These are phyloP conservation scores for Prasinococcaceae sp. DNA, from an alignment of 139 green algal genomes.

Conservation along the genomic window DNA sequence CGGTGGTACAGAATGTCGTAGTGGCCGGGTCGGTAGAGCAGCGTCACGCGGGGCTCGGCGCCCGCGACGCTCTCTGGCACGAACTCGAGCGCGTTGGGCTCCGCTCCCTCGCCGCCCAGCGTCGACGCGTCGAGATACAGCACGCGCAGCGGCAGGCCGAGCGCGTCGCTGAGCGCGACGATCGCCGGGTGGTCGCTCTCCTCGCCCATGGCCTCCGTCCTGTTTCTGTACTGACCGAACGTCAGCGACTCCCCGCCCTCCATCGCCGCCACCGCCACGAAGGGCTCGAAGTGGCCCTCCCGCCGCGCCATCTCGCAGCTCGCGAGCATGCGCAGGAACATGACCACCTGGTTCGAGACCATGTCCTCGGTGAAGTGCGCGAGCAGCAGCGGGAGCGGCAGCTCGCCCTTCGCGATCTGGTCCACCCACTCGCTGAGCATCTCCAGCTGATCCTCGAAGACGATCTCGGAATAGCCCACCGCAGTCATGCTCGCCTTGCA, in stretches of 20 bases:
- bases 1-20: slow-evolving; percentile 61
- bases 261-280: slow-evolving; percentile 60
- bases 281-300: slow-evolving; percentile 66
- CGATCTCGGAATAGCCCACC: slow-evolving; percentile 44
- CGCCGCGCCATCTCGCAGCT: slow-evolving; percentile 45
- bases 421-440: too few species aligned
- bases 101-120: background rate
- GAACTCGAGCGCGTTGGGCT: slow-evolving; percentile 47
- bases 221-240: slow-evolving; percentile 18
- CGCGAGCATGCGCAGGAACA: slow-evolving; percentile 63
- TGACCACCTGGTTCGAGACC: slow-evolving; percentile 51
- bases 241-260: slow-evolving; percentile 27
- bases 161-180: slow-evolving; percentile 72
- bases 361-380: background rate
- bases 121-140: slow-evolving; percentile 44
- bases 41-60: slow-evolving; percentile 26
- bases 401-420: too few species aligned
- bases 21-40: slow-evolving; percentile 61
- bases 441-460: slow-evolving; percentile 67
- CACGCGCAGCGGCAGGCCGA: slow-evolving; percentile 63
- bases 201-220: slow-evolving; percentile 67
- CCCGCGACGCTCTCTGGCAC: slow-evolving; percentile 24
- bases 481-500: slow-evolving; percentile 41
- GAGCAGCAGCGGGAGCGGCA: slow-evolving; percentile 15
- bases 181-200: slow-evolving; percentile 88